phyloP scores from a whole-genome alignment of 495 filamentous ascomycete species.

The Penicillium ochrochloron region DNA sequence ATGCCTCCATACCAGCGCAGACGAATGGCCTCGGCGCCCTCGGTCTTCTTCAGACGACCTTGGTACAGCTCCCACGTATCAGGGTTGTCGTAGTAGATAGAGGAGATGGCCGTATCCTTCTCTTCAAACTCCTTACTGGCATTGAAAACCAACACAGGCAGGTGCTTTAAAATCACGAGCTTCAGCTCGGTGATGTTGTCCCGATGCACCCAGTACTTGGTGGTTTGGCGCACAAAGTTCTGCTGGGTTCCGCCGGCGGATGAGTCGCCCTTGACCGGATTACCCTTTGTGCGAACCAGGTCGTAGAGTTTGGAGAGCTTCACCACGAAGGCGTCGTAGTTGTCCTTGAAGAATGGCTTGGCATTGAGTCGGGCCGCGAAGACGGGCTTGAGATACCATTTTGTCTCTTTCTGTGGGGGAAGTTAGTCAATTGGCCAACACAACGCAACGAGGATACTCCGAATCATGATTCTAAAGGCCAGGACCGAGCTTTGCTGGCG shows the following conservation, averaged over 20 bases:
- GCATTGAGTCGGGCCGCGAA: conserved; percentile 92
- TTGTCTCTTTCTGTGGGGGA: conserved; percentile 78
- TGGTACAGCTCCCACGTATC: conserved; percentile 93
- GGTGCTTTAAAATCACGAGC: conserved; percentile 94
- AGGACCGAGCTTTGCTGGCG: neutral
- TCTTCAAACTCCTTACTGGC: conserved; percentile 93
- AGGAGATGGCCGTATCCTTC: conserved; percentile 91
- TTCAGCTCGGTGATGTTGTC: conserved; percentile 99
- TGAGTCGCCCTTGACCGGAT: conserved; percentile 89
- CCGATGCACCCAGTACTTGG: conserved; percentile 99
- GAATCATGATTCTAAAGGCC: too few species aligned
- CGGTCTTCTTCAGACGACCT: conserved; percentile 94
- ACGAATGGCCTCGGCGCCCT: conserved; percentile 95
- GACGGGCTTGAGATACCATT: conserved; percentile 90
- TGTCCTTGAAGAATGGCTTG: conserved; percentile 97
- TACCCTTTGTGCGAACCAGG: conserved; percentile 86
- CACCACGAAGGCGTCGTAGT: conserved; percentile 95
- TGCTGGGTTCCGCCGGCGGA: conserved; percentile 90
- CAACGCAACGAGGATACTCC: neutral
- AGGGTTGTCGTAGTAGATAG: conserved; percentile 96
- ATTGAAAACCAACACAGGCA: conserved; percentile 97
- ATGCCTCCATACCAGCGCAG: conserved; percentile 98
- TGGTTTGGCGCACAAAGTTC: conserved; percentile 96
- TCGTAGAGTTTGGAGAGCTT: conserved; percentile 97
- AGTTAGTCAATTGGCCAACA: conserved; percentile 19